Percentiles rank a stretch among this genome's conserved stretches.
These are phyloP conservation scores for Aurantiochytrium sp. DNA, from an alignment of 108 stramenopile genomes.

Conservation along the genomic window DNA sequence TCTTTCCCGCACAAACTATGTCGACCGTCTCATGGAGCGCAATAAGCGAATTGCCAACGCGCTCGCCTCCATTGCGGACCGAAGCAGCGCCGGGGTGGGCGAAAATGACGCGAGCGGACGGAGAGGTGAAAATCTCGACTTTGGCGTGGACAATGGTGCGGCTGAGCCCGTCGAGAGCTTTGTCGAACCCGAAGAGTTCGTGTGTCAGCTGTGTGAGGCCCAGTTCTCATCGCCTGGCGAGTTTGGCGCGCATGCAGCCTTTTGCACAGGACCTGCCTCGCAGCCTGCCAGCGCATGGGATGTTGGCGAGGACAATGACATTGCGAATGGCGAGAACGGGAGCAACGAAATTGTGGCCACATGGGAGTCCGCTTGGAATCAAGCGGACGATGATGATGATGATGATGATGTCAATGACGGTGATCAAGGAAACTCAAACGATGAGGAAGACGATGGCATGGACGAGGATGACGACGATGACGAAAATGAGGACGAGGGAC, in stretches of 20 bases:
- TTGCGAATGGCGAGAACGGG: not conserved
- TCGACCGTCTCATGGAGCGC: constrained; percentile 21
- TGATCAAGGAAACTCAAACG: not conserved
- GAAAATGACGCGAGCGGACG: too few species aligned
- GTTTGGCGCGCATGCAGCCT: not conserved
- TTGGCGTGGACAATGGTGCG: not conserved
- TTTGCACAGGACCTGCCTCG: not conserved
- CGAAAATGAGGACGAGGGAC: not conserved
- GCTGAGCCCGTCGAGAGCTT: too few species aligned
- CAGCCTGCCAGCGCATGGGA: not conserved
- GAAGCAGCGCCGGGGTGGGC: not conserved
- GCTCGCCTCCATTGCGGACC: not conserved
- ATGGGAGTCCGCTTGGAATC: not conserved
- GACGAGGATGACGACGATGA: not conserved
- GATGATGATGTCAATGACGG: not conserved
- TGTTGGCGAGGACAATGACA: not conserved
- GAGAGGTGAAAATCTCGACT: not conserved
- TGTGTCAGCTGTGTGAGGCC: not conserved
- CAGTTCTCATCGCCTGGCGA: not conserved
- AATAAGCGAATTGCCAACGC: not conserved
- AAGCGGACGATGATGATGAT: not conserved
- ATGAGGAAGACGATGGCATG: not conserved
- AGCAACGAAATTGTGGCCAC: not conserved
- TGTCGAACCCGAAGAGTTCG: not conserved
- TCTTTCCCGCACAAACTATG: constrained; percentile 54